A percentile compares a stretch with the other conserved stretches of the same genome.
Evolutionary conservation across 495 filamentous ascomycete genomes (phyloP).

Genomic region (Neurospora africana): DNA sequence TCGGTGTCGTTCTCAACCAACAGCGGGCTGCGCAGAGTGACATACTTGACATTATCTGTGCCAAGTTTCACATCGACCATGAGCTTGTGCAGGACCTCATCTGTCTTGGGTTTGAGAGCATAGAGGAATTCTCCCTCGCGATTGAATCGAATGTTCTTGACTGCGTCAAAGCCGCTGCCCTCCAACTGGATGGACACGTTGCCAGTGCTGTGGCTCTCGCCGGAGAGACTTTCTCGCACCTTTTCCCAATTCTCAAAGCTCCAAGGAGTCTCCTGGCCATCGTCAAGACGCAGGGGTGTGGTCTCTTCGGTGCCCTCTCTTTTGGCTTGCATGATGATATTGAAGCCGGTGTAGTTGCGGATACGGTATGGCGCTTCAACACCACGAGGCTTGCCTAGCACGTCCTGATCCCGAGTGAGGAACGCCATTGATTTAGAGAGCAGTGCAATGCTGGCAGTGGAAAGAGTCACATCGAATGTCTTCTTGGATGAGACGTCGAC

Average conservation of each 20-base stretch:
- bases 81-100: constrained; percentile 74
- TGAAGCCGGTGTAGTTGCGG: constrained; percentile 90
- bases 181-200: constrained; percentile 76
- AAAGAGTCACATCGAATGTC: constrained; percentile 82
- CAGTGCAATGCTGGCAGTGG: constrained; percentile 86
- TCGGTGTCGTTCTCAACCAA: constrained; percentile 96
- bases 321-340: constrained; percentile 72
- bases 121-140: constrained; percentile 91
- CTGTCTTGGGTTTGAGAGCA: constrained; percentile 66
- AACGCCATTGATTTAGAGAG: constrained; percentile 88
- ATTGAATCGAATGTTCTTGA: constrained; percentile 79
- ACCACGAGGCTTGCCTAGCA: constrained; percentile 85
- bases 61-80: constrained; percentile 88
- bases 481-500: constrained; percentile 81
- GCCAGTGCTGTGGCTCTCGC: constrained; percentile 61
- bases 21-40: constrained; percentile 91
- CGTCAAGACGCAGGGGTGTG: constrained; percentile 66
- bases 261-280: constrained; percentile 91
- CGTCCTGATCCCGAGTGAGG: constrained; percentile 79
- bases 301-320: constrained; percentile 44
- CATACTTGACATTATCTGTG: constrained; percentile 90
- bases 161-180: constrained; percentile 82
- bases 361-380: constrained; percentile 88
- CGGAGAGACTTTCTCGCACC: constrained; percentile 80
- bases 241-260: constrained; percentile 91